Evolutionary conservation across 2,329 filamentous ascomycete genomes (phyloP).

Genomic region (Pezicula rhizophila): DNA sequence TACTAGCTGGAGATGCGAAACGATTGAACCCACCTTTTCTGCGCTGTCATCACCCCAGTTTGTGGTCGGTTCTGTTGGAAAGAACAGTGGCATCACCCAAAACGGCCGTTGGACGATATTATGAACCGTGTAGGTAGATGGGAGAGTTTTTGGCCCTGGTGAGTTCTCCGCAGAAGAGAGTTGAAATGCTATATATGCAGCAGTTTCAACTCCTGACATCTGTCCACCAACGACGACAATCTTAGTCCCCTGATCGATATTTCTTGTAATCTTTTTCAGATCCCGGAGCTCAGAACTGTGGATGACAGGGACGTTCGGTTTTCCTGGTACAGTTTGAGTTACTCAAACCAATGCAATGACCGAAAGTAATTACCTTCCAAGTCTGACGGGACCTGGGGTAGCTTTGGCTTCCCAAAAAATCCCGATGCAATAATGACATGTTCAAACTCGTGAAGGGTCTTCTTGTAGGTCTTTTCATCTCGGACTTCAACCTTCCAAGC

Average conservation of each 20-base stretch:
- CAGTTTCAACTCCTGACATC: conserved; percentile 76
- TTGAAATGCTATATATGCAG: conserved; percentile 64
- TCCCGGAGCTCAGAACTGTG: conserved; percentile 65
- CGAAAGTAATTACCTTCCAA: no score
- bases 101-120: conserved; percentile 65
- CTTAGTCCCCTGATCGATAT: conserved; percentile 40
- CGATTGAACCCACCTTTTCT: conserved; percentile 10
- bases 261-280: conserved; percentile 41
- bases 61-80: conserved; percentile 20
- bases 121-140: conserved; percentile 51
- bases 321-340: conserved; percentile 17
- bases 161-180: conserved; percentile 58
- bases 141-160: conserved; percentile 35
- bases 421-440: conserved; percentile 68
- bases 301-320: conserved; percentile 40
- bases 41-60: conserved; percentile 31
- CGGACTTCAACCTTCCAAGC: conserved; percentile 15
- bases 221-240: conserved; percentile 74
- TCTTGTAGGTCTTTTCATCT: neutral
- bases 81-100: conserved; percentile 61
- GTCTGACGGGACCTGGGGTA: conserved; percentile 35
- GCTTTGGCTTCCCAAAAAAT: conserved; percentile 61
- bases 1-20: neutral
- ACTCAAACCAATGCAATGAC: no score
- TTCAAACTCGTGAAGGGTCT: conserved; percentile 46